phyloP scores from a whole-genome alignment of 2,329 filamentous ascomycete genomes.

The Penicillium sp. region DNA sequence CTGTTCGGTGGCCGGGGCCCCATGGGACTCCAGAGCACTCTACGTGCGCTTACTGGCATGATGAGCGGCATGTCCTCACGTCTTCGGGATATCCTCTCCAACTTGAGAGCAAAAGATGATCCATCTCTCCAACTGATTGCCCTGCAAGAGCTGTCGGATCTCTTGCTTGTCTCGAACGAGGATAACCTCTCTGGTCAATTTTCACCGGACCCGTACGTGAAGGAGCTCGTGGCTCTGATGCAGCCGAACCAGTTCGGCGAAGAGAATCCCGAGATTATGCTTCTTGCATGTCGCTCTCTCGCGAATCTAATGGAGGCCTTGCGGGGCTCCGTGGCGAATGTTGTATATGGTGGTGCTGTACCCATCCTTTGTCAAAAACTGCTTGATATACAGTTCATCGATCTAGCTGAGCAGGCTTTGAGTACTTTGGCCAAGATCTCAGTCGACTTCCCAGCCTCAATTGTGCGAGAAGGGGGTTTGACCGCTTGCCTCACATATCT shows the following conservation, averaged over 20 bases:
- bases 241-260: slow-evolving; percentile 82
- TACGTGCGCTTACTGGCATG: slow-evolving; percentile 85
- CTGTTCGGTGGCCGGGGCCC: slow-evolving; percentile 65
- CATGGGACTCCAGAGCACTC: slow-evolving; percentile 70
- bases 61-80: slow-evolving; percentile 80
- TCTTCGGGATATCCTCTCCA: slow-evolving; percentile 72
- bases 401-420: slow-evolving; percentile 91
- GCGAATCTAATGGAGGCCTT: slow-evolving; percentile 98
- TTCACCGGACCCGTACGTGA: slow-evolving; percentile 89
- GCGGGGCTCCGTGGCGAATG: slow-evolving; percentile 86
- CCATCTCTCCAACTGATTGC: slow-evolving; percentile 86
- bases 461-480: slow-evolving; percentile 91
- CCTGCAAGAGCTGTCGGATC: slow-evolving; percentile 87
- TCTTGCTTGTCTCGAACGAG: slow-evolving; percentile 90
- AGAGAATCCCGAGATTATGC: slow-evolving; percentile 95
- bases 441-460: slow-evolving; percentile 88
- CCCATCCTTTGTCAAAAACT: slow-evolving; percentile 93
- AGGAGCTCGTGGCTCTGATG: slow-evolving; percentile 90
- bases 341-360: slow-evolving; percentile 95
- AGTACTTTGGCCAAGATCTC: slow-evolving; percentile 98
- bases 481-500: slow-evolving; percentile 94
- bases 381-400: slow-evolving; percentile 93
- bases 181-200: slow-evolving; percentile 95
- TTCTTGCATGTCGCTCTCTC: slow-evolving; percentile 89
- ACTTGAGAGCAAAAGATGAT: slow-evolving; percentile 79